These are phyloP conservation scores for Lipomyces anomalus DNA, from an alignment of 805 yeast genomes.

Conservation along the genomic window DNA sequence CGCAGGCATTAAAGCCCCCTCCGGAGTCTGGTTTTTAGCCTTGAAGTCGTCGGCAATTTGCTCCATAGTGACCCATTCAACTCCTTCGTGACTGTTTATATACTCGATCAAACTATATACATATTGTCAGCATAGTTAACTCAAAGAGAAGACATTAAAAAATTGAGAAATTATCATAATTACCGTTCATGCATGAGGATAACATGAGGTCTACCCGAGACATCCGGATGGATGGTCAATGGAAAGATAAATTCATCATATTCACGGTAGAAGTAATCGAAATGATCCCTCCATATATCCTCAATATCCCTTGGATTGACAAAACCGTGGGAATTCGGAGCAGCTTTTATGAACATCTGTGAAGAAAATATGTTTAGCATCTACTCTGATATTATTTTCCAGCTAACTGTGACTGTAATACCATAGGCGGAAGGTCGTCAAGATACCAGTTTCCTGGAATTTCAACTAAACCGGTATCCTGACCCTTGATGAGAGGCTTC, in stretches of 20 bases:
- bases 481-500: constrained; percentile 35
- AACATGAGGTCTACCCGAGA: constrained; percentile 37
- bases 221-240: constrained; percentile 38
- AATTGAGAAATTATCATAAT: not conserved
- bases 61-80: constrained; percentile 40
- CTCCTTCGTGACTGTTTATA: constrained; percentile 37
- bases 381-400: not conserved
- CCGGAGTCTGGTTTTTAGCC: constrained; percentile 28
- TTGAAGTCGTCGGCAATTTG: constrained; percentile 35
- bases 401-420: not conserved
- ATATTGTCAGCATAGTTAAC: not conserved
- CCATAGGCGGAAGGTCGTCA: constrained; percentile 39
- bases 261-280: constrained; percentile 37
- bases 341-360: constrained; percentile 34
- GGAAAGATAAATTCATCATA: constrained; percentile 38
- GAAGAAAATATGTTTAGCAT: not conserved
- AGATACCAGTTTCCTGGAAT: constrained; percentile 39
- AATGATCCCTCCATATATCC: constrained; percentile 39
- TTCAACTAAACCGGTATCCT: constrained; percentile 36
- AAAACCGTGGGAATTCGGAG: constrained; percentile 35
- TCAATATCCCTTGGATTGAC: constrained; percentile 37
- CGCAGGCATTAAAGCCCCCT: constrained; percentile 32
- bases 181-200: constrained; percentile 35
- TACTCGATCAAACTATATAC: constrained; percentile 30
- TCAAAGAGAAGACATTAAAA: not conserved